Percentiles rank a stretch among this genome's conserved stretches.
Evolutionary conservation across 805 yeast genomes (phyloP).

Genomic region (Kuraishia piskuri): DNA sequence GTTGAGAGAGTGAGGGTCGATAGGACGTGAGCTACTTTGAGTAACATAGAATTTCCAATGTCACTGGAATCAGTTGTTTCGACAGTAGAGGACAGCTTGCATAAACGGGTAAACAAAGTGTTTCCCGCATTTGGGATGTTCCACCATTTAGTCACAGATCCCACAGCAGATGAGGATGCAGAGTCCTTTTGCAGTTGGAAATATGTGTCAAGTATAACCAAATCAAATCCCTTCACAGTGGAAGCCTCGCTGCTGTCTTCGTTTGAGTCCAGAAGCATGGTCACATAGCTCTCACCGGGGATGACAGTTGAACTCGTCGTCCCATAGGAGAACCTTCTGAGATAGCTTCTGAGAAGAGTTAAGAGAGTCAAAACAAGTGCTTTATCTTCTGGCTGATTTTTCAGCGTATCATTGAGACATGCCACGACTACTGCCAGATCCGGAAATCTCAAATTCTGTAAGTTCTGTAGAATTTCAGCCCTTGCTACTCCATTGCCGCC

Average conservation of each 20-base stretch:
- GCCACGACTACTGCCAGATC: conserved; percentile 36
- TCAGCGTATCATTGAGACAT: conserved; percentile 31
- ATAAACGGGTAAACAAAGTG: conserved; percentile 61
- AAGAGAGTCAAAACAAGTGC: conserved; percentile 40
- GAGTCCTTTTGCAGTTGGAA: conserved; percentile 50
- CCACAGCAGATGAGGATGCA: conserved; percentile 17
- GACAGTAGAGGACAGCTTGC: conserved; percentile 35
- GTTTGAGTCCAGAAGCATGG: not conserved
- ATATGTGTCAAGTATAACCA: conserved; percentile 49
- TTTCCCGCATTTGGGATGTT: conserved; percentile 34
- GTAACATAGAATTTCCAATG: conserved; percentile 16
- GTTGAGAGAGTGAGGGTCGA: conserved; percentile 40
- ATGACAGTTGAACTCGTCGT: conserved; percentile 11
- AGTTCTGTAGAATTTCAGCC: not conserved
- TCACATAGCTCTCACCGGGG: conserved; percentile 8
- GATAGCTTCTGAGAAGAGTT: conserved; percentile 31
- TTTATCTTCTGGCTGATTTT: conserved; percentile 28
- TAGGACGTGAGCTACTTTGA: conserved; percentile 42
- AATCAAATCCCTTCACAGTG: conserved; percentile 39
- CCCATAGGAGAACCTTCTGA: conserved; percentile 24
- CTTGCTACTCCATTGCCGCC: not conserved
- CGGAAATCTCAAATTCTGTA: conserved; percentile 30
- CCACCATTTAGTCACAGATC: conserved; percentile 73
- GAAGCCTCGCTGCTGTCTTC: conserved; percentile 8
- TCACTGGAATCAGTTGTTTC: conserved; percentile 5